Conservation (phyloP, 2,329 filamentous ascomycete genomes). For the Hortaea werneckii region DNA sequence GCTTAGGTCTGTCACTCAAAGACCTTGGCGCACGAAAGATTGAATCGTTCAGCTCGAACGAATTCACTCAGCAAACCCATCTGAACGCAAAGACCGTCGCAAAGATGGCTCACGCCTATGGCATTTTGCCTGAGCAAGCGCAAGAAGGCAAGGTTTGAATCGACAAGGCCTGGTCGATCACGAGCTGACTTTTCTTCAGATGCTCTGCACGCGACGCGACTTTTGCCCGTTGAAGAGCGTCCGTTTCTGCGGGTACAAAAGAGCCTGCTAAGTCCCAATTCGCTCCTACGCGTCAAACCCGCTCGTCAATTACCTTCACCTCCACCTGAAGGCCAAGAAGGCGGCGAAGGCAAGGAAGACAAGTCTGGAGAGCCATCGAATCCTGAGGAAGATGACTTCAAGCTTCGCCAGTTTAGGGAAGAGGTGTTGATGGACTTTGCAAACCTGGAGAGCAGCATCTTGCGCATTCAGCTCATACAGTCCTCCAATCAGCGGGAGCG, state of each 20-base stretch:
- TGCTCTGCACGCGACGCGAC: conserved; percentile 75
- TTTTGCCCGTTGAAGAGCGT: conserved; percentile 83
- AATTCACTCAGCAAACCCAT: neutral
- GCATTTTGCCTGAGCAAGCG: conserved; percentile 15
- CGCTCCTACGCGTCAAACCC: conserved; percentile 49
- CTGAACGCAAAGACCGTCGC: neutral
- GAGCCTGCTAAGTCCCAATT: conserved; percentile 60
- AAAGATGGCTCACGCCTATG: conserved; percentile 1
- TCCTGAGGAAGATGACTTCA: conserved; percentile 14
- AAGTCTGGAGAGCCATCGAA: conserved; percentile 33
- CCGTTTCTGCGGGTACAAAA: conserved; percentile 84
- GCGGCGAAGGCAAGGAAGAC: conserved; percentile 29
- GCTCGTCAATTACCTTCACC: conserved; percentile 49
- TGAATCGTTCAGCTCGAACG: neutral
- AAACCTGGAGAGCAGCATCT: conserved; percentile 74
- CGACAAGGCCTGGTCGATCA: neutral
- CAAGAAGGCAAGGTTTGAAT: conserved; percentile 15
- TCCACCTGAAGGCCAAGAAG: conserved; percentile 41
- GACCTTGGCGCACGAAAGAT: neutral
- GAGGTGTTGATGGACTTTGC: conserved; percentile 83
- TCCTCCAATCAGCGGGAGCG: conserved; percentile 76
- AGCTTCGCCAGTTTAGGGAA: conserved; percentile 54
- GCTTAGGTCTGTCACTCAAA: neutral
- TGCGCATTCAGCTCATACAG: conserved; percentile 77
- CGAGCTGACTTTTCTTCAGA: conserved; percentile 35